Conservation (phyloP, 768 basidiomycete genomes). For the Podaxis pistillaris region DNA sequence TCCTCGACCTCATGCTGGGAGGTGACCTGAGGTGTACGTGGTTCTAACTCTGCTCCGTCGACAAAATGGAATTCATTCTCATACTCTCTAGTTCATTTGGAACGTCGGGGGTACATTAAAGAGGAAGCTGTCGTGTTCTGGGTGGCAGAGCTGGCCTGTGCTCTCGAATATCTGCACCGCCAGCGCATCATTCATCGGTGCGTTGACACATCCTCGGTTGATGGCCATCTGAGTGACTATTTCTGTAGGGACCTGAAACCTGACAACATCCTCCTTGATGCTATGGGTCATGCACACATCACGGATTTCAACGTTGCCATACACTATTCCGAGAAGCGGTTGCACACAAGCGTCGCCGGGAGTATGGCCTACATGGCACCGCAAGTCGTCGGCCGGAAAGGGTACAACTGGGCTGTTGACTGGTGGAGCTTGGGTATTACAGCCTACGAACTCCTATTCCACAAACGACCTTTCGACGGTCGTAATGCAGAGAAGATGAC, state of each 20-base stretch:
- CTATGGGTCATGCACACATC: slow-evolving; percentile 91
- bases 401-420: slow-evolving; percentile 91
- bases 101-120: slow-evolving; percentile 60
- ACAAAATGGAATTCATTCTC: slow-evolving; percentile 6
- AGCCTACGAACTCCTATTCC: slow-evolving; percentile 86
- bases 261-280: slow-evolving; percentile 94
- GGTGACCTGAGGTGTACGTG: slow-evolving; percentile 88
- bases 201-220: slow-evolving; percentile 23
- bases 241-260: slow-evolving; percentile 85
- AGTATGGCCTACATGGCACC: slow-evolving; percentile 99
- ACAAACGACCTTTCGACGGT: slow-evolving; percentile 85
- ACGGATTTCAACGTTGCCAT: slow-evolving; percentile 99
- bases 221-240: slow-evolving; percentile 1
- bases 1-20: slow-evolving; percentile 94
- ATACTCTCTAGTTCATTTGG: slow-evolving; percentile 69
- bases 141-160: slow-evolving; percentile 84
- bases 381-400: slow-evolving; percentile 87
- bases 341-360: slow-evolving; percentile 92
- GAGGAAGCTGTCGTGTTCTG: slow-evolving; percentile 84
- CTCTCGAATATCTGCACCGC: slow-evolving; percentile 84
- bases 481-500: slow-evolving; percentile 87
- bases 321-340: slow-evolving; percentile 86
- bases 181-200: slow-evolving; percentile 95
- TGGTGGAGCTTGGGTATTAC: slow-evolving; percentile 97
- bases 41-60: slow-evolving; percentile 6